These are phyloP conservation scores for Boletales sp. DNA, from an alignment of 768 basidiomycete species.

Conservation along the genomic window DNA sequence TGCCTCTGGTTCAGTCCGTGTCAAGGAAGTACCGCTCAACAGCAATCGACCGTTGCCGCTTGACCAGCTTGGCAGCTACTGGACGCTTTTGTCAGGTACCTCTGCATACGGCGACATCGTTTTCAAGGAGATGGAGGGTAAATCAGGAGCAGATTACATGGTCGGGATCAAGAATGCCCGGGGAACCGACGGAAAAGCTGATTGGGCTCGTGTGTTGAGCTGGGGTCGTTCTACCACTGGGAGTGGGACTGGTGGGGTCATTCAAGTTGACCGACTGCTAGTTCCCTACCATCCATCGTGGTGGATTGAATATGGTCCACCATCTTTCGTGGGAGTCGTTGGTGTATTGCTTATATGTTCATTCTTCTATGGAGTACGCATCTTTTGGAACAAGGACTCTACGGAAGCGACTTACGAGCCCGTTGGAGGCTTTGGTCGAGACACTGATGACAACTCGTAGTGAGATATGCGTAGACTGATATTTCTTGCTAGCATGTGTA, in stretches of 20 bases:
- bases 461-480: constrained; percentile 16
- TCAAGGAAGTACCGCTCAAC: constrained; percentile 40
- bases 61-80: constrained; percentile 68
- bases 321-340: constrained; percentile 54
- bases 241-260: constrained; percentile 78
- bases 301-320: constrained; percentile 76
- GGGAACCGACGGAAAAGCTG: constrained; percentile 56
- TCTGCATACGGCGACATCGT: constrained; percentile 81
- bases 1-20: constrained; percentile 20
- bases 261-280: constrained; percentile 81
- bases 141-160: constrained; percentile 46
- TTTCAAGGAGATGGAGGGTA: constrained; percentile 54
- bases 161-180: constrained; percentile 73
- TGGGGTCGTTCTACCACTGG: constrained; percentile 79
- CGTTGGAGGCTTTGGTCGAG: constrained; percentile 70
- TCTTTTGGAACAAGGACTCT: constrained; percentile 69
- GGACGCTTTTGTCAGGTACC: constrained; percentile 65
- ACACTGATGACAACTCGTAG: constrained; percentile 38
- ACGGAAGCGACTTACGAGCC: constrained; percentile 91
- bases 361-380: constrained; percentile 72
- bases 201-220: constrained; percentile 62
- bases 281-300: constrained; percentile 84
- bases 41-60: constrained; percentile 73
- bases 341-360: constrained; percentile 59
- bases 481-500: constrained; percentile 12